Evolutionary conservation across 352 stramenopile species (phyloP).

Genomic region (Globisporangium lucens): DNA sequence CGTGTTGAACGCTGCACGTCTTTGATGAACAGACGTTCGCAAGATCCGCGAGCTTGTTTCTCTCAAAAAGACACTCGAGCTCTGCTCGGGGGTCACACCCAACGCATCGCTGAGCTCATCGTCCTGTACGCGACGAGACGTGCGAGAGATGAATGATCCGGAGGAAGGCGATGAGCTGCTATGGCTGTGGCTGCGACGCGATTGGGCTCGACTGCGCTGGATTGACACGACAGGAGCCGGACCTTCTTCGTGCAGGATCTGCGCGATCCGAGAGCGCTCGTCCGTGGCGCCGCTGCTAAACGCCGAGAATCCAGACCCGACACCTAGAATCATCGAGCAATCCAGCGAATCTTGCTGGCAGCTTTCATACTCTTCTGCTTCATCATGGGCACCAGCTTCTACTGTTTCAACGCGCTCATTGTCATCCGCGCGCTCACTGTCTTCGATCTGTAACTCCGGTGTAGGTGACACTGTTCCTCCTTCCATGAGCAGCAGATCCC

Average conservation of each 20-base stretch:
- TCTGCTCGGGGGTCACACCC: conserved; percentile 27
- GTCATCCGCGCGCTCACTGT: not conserved
- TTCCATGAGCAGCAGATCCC: conserved; percentile 35
- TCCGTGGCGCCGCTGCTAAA: conserved; percentile 19
- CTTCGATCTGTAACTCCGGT: conserved; percentile 6
- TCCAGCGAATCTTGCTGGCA: conserved; percentile 37
- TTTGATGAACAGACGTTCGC: not conserved
- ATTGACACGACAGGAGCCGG: conserved; percentile 6
- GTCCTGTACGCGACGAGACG: conserved; percentile 31
- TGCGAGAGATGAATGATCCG: conserved; percentile 1
- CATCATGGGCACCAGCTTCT: not conserved
- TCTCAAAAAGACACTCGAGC: not conserved
- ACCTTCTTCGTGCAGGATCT: conserved; percentile 12
- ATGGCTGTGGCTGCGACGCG: conserved; percentile 14
- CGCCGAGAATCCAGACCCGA: conserved; percentile 24
- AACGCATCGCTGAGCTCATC: conserved; percentile 60
- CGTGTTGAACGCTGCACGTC: not conserved
- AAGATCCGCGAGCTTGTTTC: not conserved
- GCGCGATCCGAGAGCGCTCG: conserved; percentile 13
- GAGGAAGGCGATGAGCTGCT: conserved; percentile 28
- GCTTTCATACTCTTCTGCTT: conserved; percentile 4
- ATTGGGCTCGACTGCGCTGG: conserved; percentile 10
- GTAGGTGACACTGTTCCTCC: not conserved
- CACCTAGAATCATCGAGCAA: conserved; percentile 47
- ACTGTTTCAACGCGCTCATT: not conserved